phyloP scores from a whole-genome alignment of 1,284 basidiomycete species.

The Gomphus bonarii region DNA sequence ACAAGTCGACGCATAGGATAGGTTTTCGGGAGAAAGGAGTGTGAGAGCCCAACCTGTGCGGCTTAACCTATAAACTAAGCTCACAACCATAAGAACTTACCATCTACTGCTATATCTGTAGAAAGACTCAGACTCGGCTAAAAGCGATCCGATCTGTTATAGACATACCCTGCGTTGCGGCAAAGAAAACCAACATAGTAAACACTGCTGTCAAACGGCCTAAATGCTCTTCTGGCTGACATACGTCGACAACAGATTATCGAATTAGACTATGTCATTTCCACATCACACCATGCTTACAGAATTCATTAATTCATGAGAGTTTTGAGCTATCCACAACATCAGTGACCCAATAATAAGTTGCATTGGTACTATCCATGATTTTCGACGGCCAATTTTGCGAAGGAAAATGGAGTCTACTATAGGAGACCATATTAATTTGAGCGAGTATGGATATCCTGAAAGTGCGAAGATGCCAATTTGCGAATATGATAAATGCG shows the following conservation, averaged over 20 bases:
- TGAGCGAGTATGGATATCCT: slow-evolving; percentile 95
- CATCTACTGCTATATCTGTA: slow-evolving; percentile 96
- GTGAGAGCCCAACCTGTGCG: slow-evolving; percentile 88
- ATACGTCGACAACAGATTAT: not conserved
- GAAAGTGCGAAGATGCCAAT: slow-evolving; percentile 91
- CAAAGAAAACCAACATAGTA: slow-evolving; percentile 86
- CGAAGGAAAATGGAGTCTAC: slow-evolving; percentile 87
- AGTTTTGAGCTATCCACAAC: slow-evolving; percentile 78
- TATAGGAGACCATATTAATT: slow-evolving; percentile 95
- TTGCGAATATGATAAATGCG: slow-evolving; percentile 93
- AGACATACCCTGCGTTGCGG: slow-evolving; percentile 85
- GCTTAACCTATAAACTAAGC: slow-evolving; percentile 11
- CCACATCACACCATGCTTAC: slow-evolving; percentile 36
- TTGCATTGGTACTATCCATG: slow-evolving; percentile 99
- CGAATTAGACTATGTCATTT: not conserved
- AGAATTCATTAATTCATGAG: slow-evolving; percentile 72
- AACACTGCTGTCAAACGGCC: slow-evolving; percentile 79
- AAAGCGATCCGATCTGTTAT: slow-evolving; percentile 1
- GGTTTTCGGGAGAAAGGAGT: slow-evolving; percentile 87
- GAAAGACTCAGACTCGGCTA: not conserved
- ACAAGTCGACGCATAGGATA: slow-evolving; percentile 95
- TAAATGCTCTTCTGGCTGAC: slow-evolving; percentile 75
- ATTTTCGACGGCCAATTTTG: slow-evolving; percentile 84
- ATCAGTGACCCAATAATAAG: slow-evolving; percentile 81
- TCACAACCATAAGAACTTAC: slow-evolving; percentile 25